Percentiles rank a stretch among this genome's conserved stretches.
Evolutionary conservation across 2,329 filamentous ascomycete species (phyloP).

Genomic region (Phyllosticta citriasiana): DNA sequence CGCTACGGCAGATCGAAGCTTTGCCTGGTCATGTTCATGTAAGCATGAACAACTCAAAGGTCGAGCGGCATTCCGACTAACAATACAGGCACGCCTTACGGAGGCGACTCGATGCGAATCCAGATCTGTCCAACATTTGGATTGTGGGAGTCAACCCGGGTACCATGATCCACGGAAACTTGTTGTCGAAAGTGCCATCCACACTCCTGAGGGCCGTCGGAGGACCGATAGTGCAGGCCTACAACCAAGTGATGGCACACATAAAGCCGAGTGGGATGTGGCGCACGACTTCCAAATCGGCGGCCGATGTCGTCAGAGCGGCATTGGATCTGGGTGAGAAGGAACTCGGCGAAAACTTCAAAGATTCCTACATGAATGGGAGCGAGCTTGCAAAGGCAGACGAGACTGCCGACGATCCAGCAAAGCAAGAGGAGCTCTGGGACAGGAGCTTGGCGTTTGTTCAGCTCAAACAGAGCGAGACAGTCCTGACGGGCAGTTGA

Average conservation of each 20-base stretch:
- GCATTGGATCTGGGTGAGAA: not conserved
- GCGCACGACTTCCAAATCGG: not conserved
- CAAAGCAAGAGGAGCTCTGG: conserved; percentile 1
- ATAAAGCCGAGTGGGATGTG: not conserved
- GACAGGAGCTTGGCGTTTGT: not conserved
- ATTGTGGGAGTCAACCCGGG: not conserved
- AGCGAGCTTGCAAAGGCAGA: not conserved
- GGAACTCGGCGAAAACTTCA: not conserved
- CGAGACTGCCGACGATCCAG: not conserved
- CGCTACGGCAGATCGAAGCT: conserved; percentile 3
- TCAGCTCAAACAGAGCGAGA: not conserved
- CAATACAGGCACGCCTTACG: not conserved
- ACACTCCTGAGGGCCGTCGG: not conserved
- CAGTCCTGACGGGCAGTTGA: not conserved
- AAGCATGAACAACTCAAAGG: not conserved
- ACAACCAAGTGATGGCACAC: not conserved
- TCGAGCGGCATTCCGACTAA: not conserved
- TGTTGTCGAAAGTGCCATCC: not conserved
- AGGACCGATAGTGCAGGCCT: not conserved
- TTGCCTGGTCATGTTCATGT: conserved; percentile 6
- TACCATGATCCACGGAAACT: not conserved
- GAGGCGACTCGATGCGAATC: not conserved
- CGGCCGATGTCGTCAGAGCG: conserved; percentile 1
- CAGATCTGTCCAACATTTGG: not conserved
- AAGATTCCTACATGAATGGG: conserved; percentile 3